These are phyloP conservation scores for Neckera pumila DNA, from an alignment of 225 moss, liverwort and hornwort genomes.

Conservation along the genomic window DNA sequence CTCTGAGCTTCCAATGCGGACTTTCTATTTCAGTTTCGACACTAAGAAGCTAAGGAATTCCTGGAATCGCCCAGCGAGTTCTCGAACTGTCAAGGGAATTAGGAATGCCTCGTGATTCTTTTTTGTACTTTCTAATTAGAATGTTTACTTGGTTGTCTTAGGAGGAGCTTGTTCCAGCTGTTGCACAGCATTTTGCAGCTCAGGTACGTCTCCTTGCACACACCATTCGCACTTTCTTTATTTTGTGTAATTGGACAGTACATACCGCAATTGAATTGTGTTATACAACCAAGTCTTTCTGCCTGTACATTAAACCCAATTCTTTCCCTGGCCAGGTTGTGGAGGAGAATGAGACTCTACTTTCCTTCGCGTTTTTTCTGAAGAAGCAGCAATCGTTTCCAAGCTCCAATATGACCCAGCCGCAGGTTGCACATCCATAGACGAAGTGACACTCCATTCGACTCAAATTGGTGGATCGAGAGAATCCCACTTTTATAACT, in stretches of 20 bases:
- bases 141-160: not conserved
- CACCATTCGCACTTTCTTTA: not conserved
- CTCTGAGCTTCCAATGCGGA: not conserved
- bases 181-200: slow-evolving; percentile 90
- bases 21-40: not conserved
- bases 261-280: not conserved
- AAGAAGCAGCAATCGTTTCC: slow-evolving; percentile 84
- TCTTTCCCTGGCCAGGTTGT: slow-evolving; percentile 62
- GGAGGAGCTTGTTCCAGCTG: slow-evolving; percentile 97
- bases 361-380: slow-evolving; percentile 76
- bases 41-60: not conserved
- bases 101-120: not conserved
- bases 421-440: slow-evolving; percentile 73
- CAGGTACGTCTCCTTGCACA: slow-evolving; percentile 32
- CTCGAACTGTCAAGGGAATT: not conserved
- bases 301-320: not conserved
- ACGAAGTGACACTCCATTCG: slow-evolving; percentile 30
- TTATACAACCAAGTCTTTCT: not conserved
- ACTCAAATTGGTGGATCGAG: not conserved
- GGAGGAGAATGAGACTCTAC: slow-evolving; percentile 92
- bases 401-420: slow-evolving; percentile 62
- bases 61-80: not conserved
- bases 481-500: not conserved
- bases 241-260: not conserved
- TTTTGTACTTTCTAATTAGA: not conserved